These are phyloP conservation scores for Fusarium praegraminearum DNA, from an alignment of 2,329 filamentous ascomycete genomes.

Conservation along the genomic window DNA sequence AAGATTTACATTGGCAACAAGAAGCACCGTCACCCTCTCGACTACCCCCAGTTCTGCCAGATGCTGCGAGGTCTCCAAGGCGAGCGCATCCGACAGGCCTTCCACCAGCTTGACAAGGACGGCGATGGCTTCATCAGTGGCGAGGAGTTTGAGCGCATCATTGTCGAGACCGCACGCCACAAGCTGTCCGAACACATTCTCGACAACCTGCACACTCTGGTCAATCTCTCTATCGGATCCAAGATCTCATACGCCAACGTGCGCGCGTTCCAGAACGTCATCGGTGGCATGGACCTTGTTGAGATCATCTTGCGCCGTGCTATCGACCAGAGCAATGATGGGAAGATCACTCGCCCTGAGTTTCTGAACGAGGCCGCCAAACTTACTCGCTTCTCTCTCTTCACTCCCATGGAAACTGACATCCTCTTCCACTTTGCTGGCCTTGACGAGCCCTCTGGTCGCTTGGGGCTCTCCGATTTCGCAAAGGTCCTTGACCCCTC, in stretches of 20 bases:
- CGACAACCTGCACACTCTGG: constrained; percentile 89
- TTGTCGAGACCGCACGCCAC: constrained; percentile 90
- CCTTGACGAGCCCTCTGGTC: constrained; percentile 87
- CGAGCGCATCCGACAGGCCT: constrained; percentile 94
- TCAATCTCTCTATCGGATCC: constrained; percentile 90
- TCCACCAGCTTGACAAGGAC: constrained; percentile 90
- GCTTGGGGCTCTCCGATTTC: constrained; percentile 86
- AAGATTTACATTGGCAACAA: constrained; percentile 91
- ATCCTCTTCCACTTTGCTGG: constrained; percentile 99
- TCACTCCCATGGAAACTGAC: constrained; percentile 98
- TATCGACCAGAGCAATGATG: constrained; percentile 83
- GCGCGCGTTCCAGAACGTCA: constrained; percentile 96
- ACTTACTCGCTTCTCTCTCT: constrained; percentile 92
- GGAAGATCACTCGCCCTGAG: constrained; percentile 92
- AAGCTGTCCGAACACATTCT: constrained; percentile 98
- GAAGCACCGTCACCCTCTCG: constrained; percentile 89
- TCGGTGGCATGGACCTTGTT: constrained; percentile 96
- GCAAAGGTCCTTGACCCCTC: constrained; percentile 94
- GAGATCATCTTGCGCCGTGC: constrained; percentile 93
- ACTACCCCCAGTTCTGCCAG: constrained; percentile 96
- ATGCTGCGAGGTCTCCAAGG: constrained; percentile 97
- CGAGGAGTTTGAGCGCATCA: constrained; percentile 96
- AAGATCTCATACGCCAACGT: constrained; percentile 99
- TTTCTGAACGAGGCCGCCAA: constrained; percentile 94
- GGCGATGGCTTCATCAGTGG: constrained; percentile 95